Evolutionary conservation across 1,284 basidiomycete species (phyloP).

Genomic region (Boletus holoroseus): DNA sequence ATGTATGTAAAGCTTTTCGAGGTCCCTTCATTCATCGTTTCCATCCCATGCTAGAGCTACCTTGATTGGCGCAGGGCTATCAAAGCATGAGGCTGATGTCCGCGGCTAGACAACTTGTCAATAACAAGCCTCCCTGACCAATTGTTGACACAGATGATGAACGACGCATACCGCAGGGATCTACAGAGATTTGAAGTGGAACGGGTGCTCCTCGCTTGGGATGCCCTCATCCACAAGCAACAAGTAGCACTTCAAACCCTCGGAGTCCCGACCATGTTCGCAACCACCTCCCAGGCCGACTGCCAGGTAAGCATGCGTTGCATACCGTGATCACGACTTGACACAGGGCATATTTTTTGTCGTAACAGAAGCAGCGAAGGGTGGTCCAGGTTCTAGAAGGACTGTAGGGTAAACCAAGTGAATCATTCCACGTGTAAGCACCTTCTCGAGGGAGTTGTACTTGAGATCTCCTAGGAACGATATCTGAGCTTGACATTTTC

Average conservation of each 20-base stretch:
- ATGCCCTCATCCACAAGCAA: constrained; percentile 62
- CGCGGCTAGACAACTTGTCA: constrained; percentile 24
- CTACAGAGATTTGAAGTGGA: constrained; percentile 60
- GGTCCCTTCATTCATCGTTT: constrained; percentile 6
- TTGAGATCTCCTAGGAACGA: background rate
- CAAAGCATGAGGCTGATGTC: constrained; percentile 67
- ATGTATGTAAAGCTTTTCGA: constrained; percentile 22
- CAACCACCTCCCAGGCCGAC: constrained; percentile 43
- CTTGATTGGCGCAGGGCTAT: constrained; percentile 57
- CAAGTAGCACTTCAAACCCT: constrained; percentile 56
- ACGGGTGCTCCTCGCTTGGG: constrained; percentile 65
- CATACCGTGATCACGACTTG: background rate
- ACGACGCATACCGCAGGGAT: constrained; percentile 56
- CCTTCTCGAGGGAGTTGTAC: background rate
- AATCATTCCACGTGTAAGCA: constrained; percentile 5
- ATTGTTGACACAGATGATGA: constrained; percentile 46
- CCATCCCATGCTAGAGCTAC: constrained; percentile 36
- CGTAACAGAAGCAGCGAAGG: constrained; percentile 41
- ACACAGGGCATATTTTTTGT: constrained; percentile 3
- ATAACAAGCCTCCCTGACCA: constrained; percentile 10
- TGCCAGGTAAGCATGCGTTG: constrained; percentile 46
- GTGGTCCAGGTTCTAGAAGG: constrained; percentile 37
- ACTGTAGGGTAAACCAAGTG: constrained; percentile 14
- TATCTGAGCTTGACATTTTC: background rate
- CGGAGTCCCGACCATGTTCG: constrained; percentile 66